Percentiles rank a stretch among this genome's conserved stretches.
Conservation (phyloP, 768 basidiomycete species). For the Rhizopogon vinicolor region DNA sequence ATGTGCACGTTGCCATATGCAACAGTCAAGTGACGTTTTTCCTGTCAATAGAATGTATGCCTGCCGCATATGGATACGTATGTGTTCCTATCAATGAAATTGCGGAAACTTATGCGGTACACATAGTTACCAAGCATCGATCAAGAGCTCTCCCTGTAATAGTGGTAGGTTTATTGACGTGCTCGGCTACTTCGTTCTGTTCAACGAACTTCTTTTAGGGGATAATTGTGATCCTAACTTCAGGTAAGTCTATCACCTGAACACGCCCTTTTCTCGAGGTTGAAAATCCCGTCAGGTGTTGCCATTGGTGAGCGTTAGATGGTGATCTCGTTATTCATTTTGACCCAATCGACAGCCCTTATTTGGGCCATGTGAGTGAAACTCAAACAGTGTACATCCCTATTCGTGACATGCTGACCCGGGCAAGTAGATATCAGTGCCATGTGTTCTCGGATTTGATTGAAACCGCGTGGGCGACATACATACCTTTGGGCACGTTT, state of each 20-base stretch:
- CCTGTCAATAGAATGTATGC: neutral
- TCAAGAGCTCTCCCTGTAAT: neutral
- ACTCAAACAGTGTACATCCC: neutral
- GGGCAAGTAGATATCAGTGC: neutral
- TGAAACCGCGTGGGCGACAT: neutral
- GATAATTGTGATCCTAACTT: neutral
- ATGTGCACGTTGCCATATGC: neutral
- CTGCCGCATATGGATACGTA: constrained; percentile 2
- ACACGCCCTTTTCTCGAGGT: neutral
- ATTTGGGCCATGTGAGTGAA: neutral
- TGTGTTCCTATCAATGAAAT: neutral
- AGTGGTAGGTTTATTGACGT: neutral
- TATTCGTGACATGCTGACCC: neutral
- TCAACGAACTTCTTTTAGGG: neutral
- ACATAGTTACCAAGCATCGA: neutral
- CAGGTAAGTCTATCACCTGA: neutral
- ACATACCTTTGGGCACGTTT: neutral
- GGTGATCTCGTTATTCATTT: too few relatives aligned
- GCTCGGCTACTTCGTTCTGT: neutral
- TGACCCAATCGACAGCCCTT: neutral
- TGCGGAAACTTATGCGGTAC: neutral
- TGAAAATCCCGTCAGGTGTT: neutral
- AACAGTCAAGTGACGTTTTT: neutral
- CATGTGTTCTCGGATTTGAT: neutral
- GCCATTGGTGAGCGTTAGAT: neutral